Base-by-base conservation (phyloP, 768 basidiomycete species). In the Auricularia cornea region DNA sequence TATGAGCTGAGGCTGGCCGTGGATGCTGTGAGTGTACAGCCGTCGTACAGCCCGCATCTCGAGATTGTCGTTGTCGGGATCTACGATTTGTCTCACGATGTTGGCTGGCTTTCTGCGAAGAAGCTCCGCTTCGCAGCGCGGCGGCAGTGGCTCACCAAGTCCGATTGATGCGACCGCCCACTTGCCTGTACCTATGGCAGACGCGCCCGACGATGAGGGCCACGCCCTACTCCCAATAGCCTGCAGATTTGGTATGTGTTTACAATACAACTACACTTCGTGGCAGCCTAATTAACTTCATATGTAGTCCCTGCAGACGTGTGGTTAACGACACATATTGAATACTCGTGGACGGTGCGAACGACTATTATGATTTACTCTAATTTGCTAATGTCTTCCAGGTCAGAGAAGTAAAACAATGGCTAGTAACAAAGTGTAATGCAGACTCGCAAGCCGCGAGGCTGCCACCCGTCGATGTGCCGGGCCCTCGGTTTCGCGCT, bases 311-410 rank as follows among this genome's bases (percentile, higher is more conserved):
- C 85, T 0, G 82, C 84, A 67, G 89, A 91, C 72, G 88, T 89
- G 74, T 91, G 89, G 88, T 75, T 90, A 56, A 75, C 85, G n/a
- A 88, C 88, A 14, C 86, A 87, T 69, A 70, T 88, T 69, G 81
- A 85, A 64, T 77, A 83, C 3, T 67, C 74, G 32, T 87, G 83
- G 82, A 84, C 84, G 67, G 63, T 64, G 10, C 44, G 29, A 28
- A n/a, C 20, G 40, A 11, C 18, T 30, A 11, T 10, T 23, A 23
- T 16, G 4, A 31, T n/a, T n/a, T 14, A 3, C 20, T 16, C 40
- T 29, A 28, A 14, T 29, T 6, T 26, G 20, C 20, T 52, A n/a
- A 29, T 26, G 3, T 48, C 6, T 8, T 41, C 10, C 40, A 62
- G 61, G 77, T 89, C 44, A 79, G 78, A 18, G 80, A 87, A 32